These are phyloP conservation scores for Fraxinus floribunda DNA, from an alignment of 305 asterid genomes.

Conservation along the genomic window DNA sequence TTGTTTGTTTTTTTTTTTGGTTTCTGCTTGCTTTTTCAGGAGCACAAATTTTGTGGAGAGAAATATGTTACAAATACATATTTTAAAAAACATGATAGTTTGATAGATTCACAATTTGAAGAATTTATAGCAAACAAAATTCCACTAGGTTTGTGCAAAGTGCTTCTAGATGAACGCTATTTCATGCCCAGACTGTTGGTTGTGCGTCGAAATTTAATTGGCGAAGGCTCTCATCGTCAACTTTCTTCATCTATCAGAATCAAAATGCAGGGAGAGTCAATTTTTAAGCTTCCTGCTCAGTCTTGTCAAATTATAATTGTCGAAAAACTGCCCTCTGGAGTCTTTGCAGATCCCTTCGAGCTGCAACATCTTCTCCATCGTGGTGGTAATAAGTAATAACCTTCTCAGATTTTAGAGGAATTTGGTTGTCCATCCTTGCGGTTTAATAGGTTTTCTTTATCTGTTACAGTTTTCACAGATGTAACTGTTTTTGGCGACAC, in stretches of 20 bases:
- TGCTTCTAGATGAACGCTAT: constrained; percentile 29
- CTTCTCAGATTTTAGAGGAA: neutral
- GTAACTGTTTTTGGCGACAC: constrained; percentile 89
- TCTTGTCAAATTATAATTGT: constrained; percentile 51
- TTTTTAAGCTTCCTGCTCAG: constrained; percentile 28
- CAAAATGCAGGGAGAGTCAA: constrained; percentile 30
- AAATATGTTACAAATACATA: constrained; percentile 52
- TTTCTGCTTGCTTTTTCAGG: constrained; percentile 31
- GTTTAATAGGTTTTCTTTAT: neutral
- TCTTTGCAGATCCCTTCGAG: constrained; percentile 91
- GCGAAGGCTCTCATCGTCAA: constrained; percentile 92
- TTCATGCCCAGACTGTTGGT: constrained; percentile 24
- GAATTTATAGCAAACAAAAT: constrained; percentile 42
- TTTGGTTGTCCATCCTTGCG: neutral
- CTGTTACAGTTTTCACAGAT: constrained; percentile 52
- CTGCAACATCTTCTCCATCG: constrained; percentile 74
- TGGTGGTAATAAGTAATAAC: constrained; percentile 46
- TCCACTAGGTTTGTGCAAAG: constrained; percentile 36
- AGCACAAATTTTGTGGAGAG: constrained; percentile 26
- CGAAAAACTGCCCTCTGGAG: constrained; percentile 75
- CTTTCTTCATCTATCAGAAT: constrained; percentile 53
- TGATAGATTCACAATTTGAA: constrained; percentile 44
- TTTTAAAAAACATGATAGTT: constrained; percentile 43
- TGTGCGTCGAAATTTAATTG: constrained; percentile 47
- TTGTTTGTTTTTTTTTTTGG: neutral